Percentiles rank a stretch among this genome's conserved stretches.
Conservation (phyloP, 2,329 filamentous ascomycete genomes). For the Penicillium griseofulvum region DNA sequence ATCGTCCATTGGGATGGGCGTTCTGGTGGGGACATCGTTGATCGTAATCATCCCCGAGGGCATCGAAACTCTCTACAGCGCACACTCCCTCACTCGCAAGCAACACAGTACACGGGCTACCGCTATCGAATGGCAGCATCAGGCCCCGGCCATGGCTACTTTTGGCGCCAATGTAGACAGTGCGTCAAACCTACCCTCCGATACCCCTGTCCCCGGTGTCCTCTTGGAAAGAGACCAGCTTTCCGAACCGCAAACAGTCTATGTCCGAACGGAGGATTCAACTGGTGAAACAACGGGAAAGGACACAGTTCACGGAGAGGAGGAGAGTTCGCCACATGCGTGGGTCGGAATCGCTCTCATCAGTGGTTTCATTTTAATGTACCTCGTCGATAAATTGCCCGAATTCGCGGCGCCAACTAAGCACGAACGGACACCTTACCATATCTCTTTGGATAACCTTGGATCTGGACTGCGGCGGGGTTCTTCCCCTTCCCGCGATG, state of each 20-base stretch:
- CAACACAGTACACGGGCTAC: constrained; percentile 30
- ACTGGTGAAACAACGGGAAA: constrained; percentile 42
- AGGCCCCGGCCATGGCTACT: constrained; percentile 18
- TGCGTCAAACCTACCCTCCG: neutral
- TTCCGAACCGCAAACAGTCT: constrained; percentile 17
- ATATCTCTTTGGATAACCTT: constrained; percentile 85
- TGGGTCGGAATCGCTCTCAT: constrained; percentile 87
- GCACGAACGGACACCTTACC: constrained; percentile 66
- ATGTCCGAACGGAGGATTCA: constrained; percentile 26
- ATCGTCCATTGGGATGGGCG: constrained; percentile 87
- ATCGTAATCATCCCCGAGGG: constrained; percentile 98
- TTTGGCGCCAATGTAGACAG: constrained; percentile 3
- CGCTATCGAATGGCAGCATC: constrained; percentile 31
- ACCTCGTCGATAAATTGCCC: constrained; percentile 84
- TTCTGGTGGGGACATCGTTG: constrained; percentile 89
- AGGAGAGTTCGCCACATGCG: constrained; percentile 59
- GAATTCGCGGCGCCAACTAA: constrained; percentile 68
- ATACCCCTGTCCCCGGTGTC: constrained; percentile 14
- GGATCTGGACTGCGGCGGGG: constrained; percentile 53
- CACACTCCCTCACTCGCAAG: constrained; percentile 38
- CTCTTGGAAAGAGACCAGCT: constrained; percentile 10
- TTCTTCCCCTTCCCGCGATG: constrained; percentile 41
- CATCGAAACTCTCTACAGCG: constrained; percentile 79
- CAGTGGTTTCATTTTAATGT: constrained; percentile 92
- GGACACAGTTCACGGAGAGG: constrained; percentile 32